phyloP scores from a whole-genome alignment of 192 early-diverging fungal species.

The Gamsiella multidivaricata region DNA sequence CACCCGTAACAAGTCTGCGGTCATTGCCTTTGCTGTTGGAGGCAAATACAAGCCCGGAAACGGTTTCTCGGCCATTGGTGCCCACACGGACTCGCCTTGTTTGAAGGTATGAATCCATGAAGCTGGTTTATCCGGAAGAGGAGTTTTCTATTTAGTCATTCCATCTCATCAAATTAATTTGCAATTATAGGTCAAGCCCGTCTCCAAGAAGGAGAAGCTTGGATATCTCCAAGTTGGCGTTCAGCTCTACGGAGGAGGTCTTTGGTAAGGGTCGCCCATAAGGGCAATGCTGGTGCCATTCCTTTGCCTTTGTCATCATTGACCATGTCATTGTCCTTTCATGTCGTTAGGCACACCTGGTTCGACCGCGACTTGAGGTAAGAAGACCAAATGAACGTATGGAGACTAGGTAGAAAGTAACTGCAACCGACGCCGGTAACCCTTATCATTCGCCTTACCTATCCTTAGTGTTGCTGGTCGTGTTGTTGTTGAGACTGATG shows the following conservation, averaged over 20 bases:
- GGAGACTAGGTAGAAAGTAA: background rate
- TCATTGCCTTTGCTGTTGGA: slow-evolving; percentile 95
- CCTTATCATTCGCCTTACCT: background rate
- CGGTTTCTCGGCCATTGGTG: slow-evolving; percentile 91
- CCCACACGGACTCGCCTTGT: slow-evolving; percentile 98
- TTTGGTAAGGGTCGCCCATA: slow-evolving; percentile 66
- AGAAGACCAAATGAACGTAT: background rate
- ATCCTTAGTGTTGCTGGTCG: slow-evolving; percentile 84
- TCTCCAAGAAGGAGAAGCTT: slow-evolving; percentile 87
- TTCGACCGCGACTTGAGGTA: slow-evolving; percentile 96
- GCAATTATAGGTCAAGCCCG: slow-evolving; percentile 96
- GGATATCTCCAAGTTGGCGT: slow-evolving; percentile 94
- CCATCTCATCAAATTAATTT: too few relatives aligned
- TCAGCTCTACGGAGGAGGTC: slow-evolving; percentile 95
- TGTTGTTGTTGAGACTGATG: slow-evolving; percentile 80
- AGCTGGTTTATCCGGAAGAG: too few relatives aligned
- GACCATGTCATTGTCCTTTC: background rate
- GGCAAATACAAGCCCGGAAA: slow-evolving; percentile 85
- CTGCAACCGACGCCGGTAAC: background rate
- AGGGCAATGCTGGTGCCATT: too few relatives aligned
- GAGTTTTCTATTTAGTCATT: too few relatives aligned
- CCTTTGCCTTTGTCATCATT: background rate
- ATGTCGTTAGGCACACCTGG: slow-evolving; percentile 87
- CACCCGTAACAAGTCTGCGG: slow-evolving; percentile 89
- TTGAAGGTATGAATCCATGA: slow-evolving; percentile 79